Evolutionary conservation across 2,329 filamentous ascomycete species (phyloP), one percentile per base, ranked within the genome.

Genomic region (Botrytis galanthina): DNA sequence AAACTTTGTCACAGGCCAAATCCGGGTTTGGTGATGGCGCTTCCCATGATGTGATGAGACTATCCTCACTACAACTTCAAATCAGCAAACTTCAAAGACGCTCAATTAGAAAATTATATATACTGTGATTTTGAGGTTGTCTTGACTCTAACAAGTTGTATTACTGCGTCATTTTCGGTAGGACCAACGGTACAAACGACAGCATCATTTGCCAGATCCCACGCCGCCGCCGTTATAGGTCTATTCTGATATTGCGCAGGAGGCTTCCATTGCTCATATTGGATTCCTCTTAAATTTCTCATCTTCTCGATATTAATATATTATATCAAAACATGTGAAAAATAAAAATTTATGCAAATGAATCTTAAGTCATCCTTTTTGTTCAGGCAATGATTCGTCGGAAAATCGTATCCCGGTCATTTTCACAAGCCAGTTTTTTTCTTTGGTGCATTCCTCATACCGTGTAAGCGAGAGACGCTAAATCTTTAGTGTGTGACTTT

Each of bases 111-210:
- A 68, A 48, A 60, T 42, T 60, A 72, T 72, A 57, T 76, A 57
- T 76, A 81, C 79, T 74, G 70, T 74, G 81, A 75, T 64, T 79
- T 80, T 75, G 82, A 82, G 74, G 85, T 83, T 74, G 85, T 85
- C 61, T 83, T 81, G 64, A 90, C 79, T 75, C 88, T 86, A 64
- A 88, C 81, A 74, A 98, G 86, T 82, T 95, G 91, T 78, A 99
- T 92, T 70, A 90, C 85, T 73, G 91, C 86, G 81, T 89, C 90
- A 78, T 87, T 85, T 81, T 88, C 85, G 5, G 90, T 91, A 75
- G 95, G 96, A 12, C 96, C 95, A 85, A 95, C 92, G 71, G 93
- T 91, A 84, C 92, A 95, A 78, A 99, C 87, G 71, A 96, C 83
- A 75, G 93, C 89, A 82, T 96, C 92, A 76, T 88, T 90, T 75